These are phyloP conservation scores for Zygosaccharomyces sapae DNA, from an alignment of 1,139 yeast species.

Conservation along the genomic window DNA sequence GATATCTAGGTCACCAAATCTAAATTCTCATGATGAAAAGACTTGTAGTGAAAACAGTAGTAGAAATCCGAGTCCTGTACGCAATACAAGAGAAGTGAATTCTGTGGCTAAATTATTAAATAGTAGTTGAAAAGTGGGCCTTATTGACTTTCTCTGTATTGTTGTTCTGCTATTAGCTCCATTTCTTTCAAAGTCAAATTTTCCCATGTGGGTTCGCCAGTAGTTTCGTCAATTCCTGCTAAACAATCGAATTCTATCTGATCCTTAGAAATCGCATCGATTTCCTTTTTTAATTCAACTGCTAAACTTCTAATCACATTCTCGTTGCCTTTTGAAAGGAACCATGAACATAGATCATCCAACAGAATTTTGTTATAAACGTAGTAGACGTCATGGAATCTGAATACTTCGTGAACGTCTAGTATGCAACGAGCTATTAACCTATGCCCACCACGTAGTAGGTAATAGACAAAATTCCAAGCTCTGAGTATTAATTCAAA, in stretches of 20 bases:
- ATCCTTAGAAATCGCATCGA: slow-evolving; percentile 19
- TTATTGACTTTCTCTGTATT: slow-evolving; percentile 13
- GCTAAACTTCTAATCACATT: slow-evolving; percentile 59
- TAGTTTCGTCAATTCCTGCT: slow-evolving; percentile 26
- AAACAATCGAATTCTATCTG: slow-evolving; percentile 28
- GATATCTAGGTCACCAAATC: background rate
- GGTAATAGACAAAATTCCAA: slow-evolving; percentile 72
- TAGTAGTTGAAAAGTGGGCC: slow-evolving; percentile 12
- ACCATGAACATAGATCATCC: slow-evolving; percentile 79
- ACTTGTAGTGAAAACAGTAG: slow-evolving; percentile 35
- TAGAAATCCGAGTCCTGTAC: slow-evolving; percentile 22
- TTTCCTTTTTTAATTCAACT: slow-evolving; percentile 48
- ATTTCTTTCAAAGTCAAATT: slow-evolving; percentile 29
- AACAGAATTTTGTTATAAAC: slow-evolving; percentile 77
- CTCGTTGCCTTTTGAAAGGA: slow-evolving; percentile 49
- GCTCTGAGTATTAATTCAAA: slow-evolving; percentile 54
- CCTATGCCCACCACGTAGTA: slow-evolving; percentile 66
- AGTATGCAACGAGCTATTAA: slow-evolving; percentile 57
- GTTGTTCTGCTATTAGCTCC: slow-evolving; percentile 26
- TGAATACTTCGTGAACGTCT: slow-evolving; percentile 64
- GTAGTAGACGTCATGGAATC: slow-evolving; percentile 82
- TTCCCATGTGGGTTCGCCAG: slow-evolving; percentile 29
- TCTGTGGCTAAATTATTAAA: slow-evolving; percentile 27
- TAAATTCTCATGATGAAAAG: slow-evolving; percentile 22
- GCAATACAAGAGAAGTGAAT: slow-evolving; percentile 9